Evolutionary conservation across 768 basidiomycete species (phyloP).

Genomic region (Gloeopeniophorella convolvens): DNA sequence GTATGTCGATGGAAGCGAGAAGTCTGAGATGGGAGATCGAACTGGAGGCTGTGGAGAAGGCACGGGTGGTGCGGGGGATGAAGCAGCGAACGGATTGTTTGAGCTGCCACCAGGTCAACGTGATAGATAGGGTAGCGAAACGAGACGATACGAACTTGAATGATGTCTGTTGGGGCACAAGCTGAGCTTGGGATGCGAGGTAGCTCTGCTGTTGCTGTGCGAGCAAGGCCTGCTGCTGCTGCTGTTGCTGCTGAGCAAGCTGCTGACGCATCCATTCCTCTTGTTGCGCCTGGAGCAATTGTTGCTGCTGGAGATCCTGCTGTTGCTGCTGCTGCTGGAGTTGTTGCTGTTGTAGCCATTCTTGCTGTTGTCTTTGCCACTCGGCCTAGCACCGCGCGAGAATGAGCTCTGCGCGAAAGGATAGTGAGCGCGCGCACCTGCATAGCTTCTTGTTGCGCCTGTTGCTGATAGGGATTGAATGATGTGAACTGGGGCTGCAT

Average conservation of each 20-base stretch:
- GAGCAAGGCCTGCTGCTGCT: constrained; percentile 36
- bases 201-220: constrained; percentile 30
- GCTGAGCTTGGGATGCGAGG: constrained; percentile 14
- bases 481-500: constrained; percentile 83
- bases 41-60: constrained; percentile 28
- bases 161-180: constrained; percentile 60
- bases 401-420: background rate
- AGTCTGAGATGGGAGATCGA: constrained; percentile 39
- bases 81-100: constrained; percentile 89
- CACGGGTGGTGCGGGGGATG: constrained; percentile 27
- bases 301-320: constrained; percentile 39
- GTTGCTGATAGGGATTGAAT: constrained; percentile 93
- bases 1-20: constrained; percentile 69
- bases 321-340: constrained; percentile 42
- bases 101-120: constrained; percentile 40
- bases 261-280: constrained; percentile 60
- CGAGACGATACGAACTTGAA: constrained; percentile 49
- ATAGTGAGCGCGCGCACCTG: constrained; percentile 35
- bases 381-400: constrained; percentile 30
- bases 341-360: constrained; percentile 65
- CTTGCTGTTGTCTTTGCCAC: constrained; percentile 49
- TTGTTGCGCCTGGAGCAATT: constrained; percentile 41
- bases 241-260: constrained; percentile 51
- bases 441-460: constrained; percentile 83
- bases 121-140: background rate